Base-by-base conservation (phyloP, 441 rosid species). In the Biscutella laevigata region DNA sequence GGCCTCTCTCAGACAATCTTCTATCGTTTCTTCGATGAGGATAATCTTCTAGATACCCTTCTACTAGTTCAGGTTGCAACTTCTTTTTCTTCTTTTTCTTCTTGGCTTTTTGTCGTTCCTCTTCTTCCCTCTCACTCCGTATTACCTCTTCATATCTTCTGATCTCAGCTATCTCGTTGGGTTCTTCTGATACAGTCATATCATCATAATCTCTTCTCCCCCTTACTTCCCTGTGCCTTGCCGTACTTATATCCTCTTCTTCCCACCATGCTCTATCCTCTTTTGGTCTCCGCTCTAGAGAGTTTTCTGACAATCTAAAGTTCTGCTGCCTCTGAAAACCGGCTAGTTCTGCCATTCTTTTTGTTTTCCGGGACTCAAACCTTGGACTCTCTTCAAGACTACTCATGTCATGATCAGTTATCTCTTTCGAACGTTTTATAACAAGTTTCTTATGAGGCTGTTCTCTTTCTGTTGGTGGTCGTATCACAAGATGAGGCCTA, bases 111-210 rank as follows among this genome's bases (percentile, higher is more conserved):
- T 72, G 82, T 28, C 67, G 76, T 55, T 77, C 94, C 71, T 91
- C 91, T 73, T 88, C 99, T 69, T 84, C 96, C 59, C 86, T 77
- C 57, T 83, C 97, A 64, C 70, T 76, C 66, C 94, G 78, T 45
- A 86, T 52, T 29, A 80, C 74, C 72, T 74, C 96, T 73, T 85
- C 80, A 17, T 81, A 83, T 69, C 82, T 71, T 70, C 78, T 78
- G 65, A 85, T 62, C 76, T 81, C 87, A 48, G 77, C 82, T 59
- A 79, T 54, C 69, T 74, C 81, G 55, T 77, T 83, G 48, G 68
- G 77, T 80, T 81, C 90, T 64, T 78, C 83, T 28, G 72, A 57
- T 45, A 53, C 57, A 45, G n/a, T 26, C 61, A 53, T 45, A 59
- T 53, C 66, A 53, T 53, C 61, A 40, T 59, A 66, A 45, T 65